Evolutionary conservation across 1,139 yeast species (phyloP).

Genomic region (Scheffersomyces cryptocercus): DNA sequence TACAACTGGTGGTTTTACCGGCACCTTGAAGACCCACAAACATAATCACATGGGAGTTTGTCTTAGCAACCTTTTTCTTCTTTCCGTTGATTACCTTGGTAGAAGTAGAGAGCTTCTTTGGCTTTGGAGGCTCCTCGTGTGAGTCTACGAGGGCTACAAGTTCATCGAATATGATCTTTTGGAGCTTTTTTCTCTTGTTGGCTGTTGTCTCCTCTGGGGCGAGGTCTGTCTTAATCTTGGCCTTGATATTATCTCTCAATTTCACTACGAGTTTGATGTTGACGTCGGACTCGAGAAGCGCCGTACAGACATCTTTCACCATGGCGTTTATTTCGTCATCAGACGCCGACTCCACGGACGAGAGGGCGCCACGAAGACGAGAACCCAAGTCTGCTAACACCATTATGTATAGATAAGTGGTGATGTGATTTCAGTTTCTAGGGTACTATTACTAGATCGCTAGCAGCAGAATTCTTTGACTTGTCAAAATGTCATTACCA

Average conservation of each 20-base stretch:
- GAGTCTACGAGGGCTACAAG: slow-evolving; percentile 80
- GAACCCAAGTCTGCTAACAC: slow-evolving; percentile 94
- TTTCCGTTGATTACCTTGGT: slow-evolving; percentile 30
- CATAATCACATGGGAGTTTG: slow-evolving; percentile 69
- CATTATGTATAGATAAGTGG: slow-evolving; percentile 42
- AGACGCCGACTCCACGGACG: slow-evolving; percentile 49
- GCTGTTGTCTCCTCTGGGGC: slow-evolving; percentile 54
- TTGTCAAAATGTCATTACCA: too few relatives aligned
- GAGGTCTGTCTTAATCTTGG: slow-evolving; percentile 51
- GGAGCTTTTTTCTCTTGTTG: slow-evolving; percentile 76
- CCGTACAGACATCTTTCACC: slow-evolving; percentile 87
- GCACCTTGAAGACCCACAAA: slow-evolving; percentile 99
- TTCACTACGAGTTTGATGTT: slow-evolving; percentile 80
- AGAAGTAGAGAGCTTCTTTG: slow-evolving; percentile 56
- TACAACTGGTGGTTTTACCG: slow-evolving; percentile 97
- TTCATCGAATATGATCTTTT: slow-evolving; percentile 93
- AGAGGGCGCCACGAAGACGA: slow-evolving; percentile 75
- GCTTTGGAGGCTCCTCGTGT: slow-evolving; percentile 71
- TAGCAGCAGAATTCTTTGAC: too few relatives aligned
- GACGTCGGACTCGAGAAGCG: slow-evolving; percentile 89
- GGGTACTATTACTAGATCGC: too few relatives aligned
- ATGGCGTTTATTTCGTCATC: slow-evolving; percentile 48
- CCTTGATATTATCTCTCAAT: slow-evolving; percentile 72
- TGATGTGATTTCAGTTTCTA: too few relatives aligned
- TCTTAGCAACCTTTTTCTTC: slow-evolving; percentile 24